Evolutionary conservation across 2,329 filamentous ascomycete species (phyloP).

Genomic region (Beauveria bassiana): DNA sequence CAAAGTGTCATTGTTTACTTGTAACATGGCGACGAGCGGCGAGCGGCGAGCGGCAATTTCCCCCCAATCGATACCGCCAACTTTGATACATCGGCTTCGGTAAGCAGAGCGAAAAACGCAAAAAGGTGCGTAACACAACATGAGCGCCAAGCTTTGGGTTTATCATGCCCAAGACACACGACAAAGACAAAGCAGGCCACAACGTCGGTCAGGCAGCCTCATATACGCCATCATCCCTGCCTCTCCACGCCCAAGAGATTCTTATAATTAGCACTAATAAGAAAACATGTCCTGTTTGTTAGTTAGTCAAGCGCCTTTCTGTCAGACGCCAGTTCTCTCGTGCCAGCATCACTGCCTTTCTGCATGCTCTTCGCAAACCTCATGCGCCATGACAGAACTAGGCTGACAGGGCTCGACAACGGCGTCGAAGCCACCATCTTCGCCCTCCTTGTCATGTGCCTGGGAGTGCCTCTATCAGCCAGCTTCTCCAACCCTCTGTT

Average conservation of each 20-base stretch:
- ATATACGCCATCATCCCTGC: background rate
- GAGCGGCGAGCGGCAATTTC: background rate
- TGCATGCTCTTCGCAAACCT: background rate
- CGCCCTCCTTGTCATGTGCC: background rate
- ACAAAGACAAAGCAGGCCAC: background rate
- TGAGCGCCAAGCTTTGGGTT: constrained; percentile 3
- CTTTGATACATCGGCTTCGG: background rate
- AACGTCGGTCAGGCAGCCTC: background rate
- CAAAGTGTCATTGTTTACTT: background rate
- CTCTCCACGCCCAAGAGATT: background rate
- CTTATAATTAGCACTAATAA: background rate
- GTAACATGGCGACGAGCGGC: background rate
- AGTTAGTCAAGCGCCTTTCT: background rate
- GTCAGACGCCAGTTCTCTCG: background rate
- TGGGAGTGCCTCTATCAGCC: too few species aligned
- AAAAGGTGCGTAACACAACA: background rate
- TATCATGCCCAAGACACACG: background rate
- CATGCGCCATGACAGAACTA: background rate
- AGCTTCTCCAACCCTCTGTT: background rate
- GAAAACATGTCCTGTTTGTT: too few species aligned
- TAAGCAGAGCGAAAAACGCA: background rate
- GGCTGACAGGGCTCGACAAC: background rate
- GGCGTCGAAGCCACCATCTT: too few species aligned
- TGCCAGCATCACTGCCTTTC: background rate
- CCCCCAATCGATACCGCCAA: background rate